These are phyloP conservation scores for Stereum hirsutum DNA, from an alignment of 1,284 basidiomycete genomes.

Conservation along the genomic window DNA sequence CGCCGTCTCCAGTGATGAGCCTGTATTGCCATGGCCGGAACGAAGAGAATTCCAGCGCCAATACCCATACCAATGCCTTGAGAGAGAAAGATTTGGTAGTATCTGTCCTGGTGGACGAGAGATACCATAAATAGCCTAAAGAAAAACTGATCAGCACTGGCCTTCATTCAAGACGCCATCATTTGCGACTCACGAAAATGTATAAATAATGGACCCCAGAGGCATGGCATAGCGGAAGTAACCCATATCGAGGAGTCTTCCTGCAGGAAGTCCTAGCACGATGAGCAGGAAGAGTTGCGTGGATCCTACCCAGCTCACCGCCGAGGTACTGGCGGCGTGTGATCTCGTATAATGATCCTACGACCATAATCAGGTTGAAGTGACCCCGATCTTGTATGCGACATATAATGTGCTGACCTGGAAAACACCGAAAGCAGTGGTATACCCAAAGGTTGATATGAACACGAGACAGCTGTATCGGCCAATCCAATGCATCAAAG, in stretches of 20 bases:
- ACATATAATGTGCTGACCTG: too few relatives aligned
- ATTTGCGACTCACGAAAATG: conserved; percentile 12
- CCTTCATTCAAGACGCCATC: neutral
- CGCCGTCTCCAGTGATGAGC: conserved; percentile 6
- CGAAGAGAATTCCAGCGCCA: conserved; percentile 10
- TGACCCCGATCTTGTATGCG: too few relatives aligned
- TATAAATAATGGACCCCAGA: conserved; percentile 20
- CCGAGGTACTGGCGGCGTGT: conserved; percentile 11
- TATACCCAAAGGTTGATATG: conserved; percentile 1
- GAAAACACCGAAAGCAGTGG: conserved; percentile 11
- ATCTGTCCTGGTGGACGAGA: conserved; percentile 20
- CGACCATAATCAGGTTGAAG: too few relatives aligned
- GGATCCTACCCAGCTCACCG: conserved; percentile 25
- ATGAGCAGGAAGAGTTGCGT: conserved; percentile 24
- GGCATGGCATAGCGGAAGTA: conserved; percentile 21
- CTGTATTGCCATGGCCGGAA: conserved; percentile 10
- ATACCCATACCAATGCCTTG: conserved; percentile 23
- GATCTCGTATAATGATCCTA: conserved; percentile 13
- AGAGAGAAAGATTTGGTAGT: conserved; percentile 29
- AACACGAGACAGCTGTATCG: neutral
- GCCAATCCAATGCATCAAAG: too few relatives aligned
- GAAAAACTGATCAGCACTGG: neutral
- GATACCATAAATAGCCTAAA: conserved; percentile 23
- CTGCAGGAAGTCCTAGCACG: conserved; percentile 21
- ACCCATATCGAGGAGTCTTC: conserved; percentile 24